Evolutionary conservation across 2,329 filamentous ascomycete genomes (phyloP).

Genomic region (Cladosporium sp.): DNA sequence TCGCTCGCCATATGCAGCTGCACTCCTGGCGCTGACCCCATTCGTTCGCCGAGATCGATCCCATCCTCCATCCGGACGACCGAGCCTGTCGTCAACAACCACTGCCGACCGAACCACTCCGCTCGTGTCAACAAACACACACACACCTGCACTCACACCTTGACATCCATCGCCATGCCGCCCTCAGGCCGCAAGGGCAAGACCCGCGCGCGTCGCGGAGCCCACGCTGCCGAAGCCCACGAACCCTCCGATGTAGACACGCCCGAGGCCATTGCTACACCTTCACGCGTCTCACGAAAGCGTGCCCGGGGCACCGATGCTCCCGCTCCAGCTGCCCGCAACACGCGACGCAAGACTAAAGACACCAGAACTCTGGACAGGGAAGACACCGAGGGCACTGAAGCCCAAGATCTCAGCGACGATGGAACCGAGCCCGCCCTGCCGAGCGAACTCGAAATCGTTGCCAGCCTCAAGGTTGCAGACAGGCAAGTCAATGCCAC

Average conservation of each 20-base stretch:
- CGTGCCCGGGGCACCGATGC: conserved; percentile 33
- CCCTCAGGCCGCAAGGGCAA: conserved; percentile 32
- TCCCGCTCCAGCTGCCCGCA: conserved; percentile 24
- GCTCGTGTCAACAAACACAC: background rate
- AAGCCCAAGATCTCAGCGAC: conserved; percentile 36
- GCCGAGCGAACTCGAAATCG: conserved; percentile 41
- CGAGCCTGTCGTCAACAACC: background rate
- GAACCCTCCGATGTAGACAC: conserved; percentile 39
- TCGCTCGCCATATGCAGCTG: background rate
- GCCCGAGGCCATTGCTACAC: conserved; percentile 45
- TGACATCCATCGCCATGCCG: conserved; percentile 29
- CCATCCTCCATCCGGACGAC: background rate
- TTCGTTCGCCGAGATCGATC: background rate
- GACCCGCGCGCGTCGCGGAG: conserved; percentile 27
- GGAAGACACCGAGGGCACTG: conserved; percentile 36
- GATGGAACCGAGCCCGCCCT: conserved; percentile 33
- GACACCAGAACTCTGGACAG: conserved; percentile 28
- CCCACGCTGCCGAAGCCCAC: conserved; percentile 24
- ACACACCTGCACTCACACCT: background rate
- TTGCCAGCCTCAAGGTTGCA: conserved; percentile 40
- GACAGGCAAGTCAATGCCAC: conserved; percentile 52
- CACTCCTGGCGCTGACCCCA: conserved; percentile 1
- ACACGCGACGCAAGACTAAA: conserved; percentile 32
- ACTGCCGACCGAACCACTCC: background rate
- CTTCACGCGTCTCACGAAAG: conserved; percentile 45